Conservation (phyloP, 371 early-diverging fungal species). For the Mucor sp. region DNA sequence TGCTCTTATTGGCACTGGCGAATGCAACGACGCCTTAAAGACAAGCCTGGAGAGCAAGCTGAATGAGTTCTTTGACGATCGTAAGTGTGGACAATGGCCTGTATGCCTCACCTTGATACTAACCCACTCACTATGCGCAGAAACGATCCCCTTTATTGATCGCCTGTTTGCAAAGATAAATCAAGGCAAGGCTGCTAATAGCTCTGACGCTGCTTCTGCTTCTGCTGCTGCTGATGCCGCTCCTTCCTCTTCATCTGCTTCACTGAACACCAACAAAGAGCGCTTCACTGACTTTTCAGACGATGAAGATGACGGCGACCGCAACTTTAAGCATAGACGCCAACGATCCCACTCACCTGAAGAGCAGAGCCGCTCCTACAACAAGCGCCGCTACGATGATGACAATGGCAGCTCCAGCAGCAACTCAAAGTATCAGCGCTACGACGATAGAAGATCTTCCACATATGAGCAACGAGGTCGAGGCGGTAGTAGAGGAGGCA, state of each 20-base stretch:
- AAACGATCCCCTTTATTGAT: constrained; percentile 69
- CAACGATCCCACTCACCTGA: constrained; percentile 50
- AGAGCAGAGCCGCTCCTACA: constrained; percentile 18
- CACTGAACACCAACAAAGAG: constrained; percentile 3
- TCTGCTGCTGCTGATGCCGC: constrained; percentile 6
- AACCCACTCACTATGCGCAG: constrained; percentile 30
- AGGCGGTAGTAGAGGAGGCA: constrained; percentile 34
- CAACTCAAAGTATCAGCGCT: constrained; percentile 30
- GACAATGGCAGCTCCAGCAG: constrained; percentile 10
- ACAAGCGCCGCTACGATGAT: constrained; percentile 31
- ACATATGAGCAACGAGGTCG: constrained; percentile 21
- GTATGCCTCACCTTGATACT: not conserved
- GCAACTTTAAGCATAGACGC: constrained; percentile 76
- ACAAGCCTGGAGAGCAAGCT: constrained; percentile 46
- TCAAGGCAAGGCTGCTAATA: constrained; percentile 27
- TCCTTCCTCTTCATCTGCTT: not conserved
- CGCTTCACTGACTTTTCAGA: constrained; percentile 61
- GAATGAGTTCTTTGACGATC: constrained; percentile 59
- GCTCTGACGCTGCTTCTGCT: not conserved
- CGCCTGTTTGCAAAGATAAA: constrained; percentile 59
- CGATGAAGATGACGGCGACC: constrained; percentile 66
- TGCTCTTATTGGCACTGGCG: constrained; percentile 74
- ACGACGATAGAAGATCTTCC: constrained; percentile 14
- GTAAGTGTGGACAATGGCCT: constrained; percentile 37
- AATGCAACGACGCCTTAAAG: constrained; percentile 40